Evolutionary conservation across 805 yeast genomes (phyloP).

Genomic region (Suhomyces prunicola): DNA sequence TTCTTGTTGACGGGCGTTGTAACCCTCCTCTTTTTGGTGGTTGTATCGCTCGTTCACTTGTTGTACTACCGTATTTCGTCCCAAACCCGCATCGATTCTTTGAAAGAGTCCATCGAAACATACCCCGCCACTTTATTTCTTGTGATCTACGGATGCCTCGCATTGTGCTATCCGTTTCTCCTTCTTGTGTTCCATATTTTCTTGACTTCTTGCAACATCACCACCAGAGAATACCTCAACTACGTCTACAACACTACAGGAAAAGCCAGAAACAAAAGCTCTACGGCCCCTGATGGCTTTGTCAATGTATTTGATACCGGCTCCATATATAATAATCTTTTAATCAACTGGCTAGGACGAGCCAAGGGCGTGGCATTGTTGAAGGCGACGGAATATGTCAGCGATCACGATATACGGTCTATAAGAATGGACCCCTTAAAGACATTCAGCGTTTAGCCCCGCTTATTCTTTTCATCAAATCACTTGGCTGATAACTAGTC

Average conservation of each 20-base stretch:
- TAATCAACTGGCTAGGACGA: constrained; percentile 37
- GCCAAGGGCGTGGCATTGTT: constrained; percentile 23
- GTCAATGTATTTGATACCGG: constrained; percentile 30
- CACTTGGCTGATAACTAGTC: no score
- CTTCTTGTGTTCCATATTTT: constrained; percentile 53
- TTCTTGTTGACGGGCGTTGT: constrained; percentile 21
- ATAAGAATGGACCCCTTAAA: constrained; percentile 21
- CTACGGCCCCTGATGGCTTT: constrained; percentile 9
- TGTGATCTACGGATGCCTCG: constrained; percentile 46
- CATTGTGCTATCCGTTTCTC: constrained; percentile 53
- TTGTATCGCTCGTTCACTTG: constrained; percentile 19
- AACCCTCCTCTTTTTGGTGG: constrained; percentile 17
- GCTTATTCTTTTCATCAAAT: not conserved
- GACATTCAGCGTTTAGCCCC: not conserved
- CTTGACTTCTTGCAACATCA: constrained; percentile 54
- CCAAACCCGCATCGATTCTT: constrained; percentile 9
- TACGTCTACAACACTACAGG: constrained; percentile 34
- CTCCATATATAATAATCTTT: constrained; percentile 25
- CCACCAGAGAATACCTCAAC: constrained; percentile 71
- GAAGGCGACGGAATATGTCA: constrained; percentile 15
- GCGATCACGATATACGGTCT: constrained; percentile 24
- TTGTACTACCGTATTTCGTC: constrained; percentile 18
- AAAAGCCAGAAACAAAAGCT: constrained; percentile 12
- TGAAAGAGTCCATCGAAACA: constrained; percentile 14
- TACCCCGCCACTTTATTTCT: constrained; percentile 47